Evolutionary conservation across 2,329 filamentous ascomycete genomes (phyloP), one percentile per base, ranked within the genome.

Genomic region (Trichoderma cornu-damae): DNA sequence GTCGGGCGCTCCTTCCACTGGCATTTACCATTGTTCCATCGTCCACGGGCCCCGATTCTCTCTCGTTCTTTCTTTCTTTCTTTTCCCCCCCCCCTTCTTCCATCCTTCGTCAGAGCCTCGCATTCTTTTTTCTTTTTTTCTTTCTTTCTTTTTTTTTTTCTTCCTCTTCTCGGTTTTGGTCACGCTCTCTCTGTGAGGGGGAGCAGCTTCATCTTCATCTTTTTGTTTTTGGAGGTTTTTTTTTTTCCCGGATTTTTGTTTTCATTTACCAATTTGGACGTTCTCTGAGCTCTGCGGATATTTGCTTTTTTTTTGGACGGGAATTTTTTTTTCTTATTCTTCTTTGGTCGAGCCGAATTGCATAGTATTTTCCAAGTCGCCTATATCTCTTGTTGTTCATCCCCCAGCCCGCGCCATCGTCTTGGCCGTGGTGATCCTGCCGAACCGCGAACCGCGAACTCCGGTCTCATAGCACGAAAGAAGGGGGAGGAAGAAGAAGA

Each of bases 341-440:
- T 32, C 26, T 16, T 56, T 48, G 34, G 42, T 34, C 18, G 9
- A 43, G 26, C 28, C 54, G 37, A 49, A 35, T 34, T 38, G 20
- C 35, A 57, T 50, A 7, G 35, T 57, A n/a, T 11, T 40, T 35
- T 32, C 35, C 12, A 37, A 24, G 28, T 43, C 42, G 40, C 51
- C 40, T n/a, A n/a, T n/a, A n/a, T n/a, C n/a, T n/a, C 32, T 14
- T 37, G 20, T 14, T 20, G 28, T 46, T 37, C 37, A 11, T 16
- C 14, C 18, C 7, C 34, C 26, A 46, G 32, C 37, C 18, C 24
- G 49, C 37, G 35, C 37, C 51, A 32, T 44, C 14, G 50, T 53
- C 50, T 53, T 53, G 50, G 42, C 51, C 37, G 24, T 37, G 51
- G 32, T 43, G 42, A 46, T 46, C 40, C 32, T 34, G 50, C 28